Evolutionary conservation across 2,329 filamentous ascomycete genomes (phyloP), one percentile per base, ranked within the genome.

Genomic region (Sporothrix brasiliensis): DNA sequence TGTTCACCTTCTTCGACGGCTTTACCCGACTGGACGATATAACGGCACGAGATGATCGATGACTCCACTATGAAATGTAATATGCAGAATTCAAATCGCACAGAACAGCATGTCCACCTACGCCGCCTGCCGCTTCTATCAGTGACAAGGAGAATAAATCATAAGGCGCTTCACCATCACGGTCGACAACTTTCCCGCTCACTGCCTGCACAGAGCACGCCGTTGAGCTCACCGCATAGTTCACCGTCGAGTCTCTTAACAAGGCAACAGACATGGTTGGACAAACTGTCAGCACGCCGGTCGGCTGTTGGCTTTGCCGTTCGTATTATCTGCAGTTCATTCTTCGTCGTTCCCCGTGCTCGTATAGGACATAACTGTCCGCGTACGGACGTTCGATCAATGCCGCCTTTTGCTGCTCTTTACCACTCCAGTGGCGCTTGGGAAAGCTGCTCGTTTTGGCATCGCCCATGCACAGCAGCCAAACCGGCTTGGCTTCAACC

Each of bases 21-120:
- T 58, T 69, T 34, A 65, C 34, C 58, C 58, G 58, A 65, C 68
- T 34, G 50, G 58, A 30, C 68, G 50, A 69, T 69, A 60, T 69
- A 66, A 69, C 68, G 21, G 67, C 67, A 50, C 21, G 14, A 50
- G n/a, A 54, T 19, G 34, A 16, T 6, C 24, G 39, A 27, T 13
- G n/a, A 54, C 14, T 39, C 16, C 27, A 30, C 27, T 39, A 0
- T 21, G 56, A 41, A 19, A n/a, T 54, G 34, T 39, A 58, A 39
- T 5, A 19, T 14, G 56, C 16, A 41, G 34, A 16, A 34, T 30
- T 44, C 13, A 5, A 5, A 30, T 14, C 13, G 30, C 16, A 41
- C 27, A 68, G 58, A 58, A 60, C 27, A 49, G 30, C 34, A 47
- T 27, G 39, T 19, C 21, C 19, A 49, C 2, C 41, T 60, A 21